A percentile compares a stretch with the other conserved stretches of the same genome.
phyloP scores from a whole-genome alignment of 1,139 yeast species.

The Kluyveromyces sp. region DNA sequence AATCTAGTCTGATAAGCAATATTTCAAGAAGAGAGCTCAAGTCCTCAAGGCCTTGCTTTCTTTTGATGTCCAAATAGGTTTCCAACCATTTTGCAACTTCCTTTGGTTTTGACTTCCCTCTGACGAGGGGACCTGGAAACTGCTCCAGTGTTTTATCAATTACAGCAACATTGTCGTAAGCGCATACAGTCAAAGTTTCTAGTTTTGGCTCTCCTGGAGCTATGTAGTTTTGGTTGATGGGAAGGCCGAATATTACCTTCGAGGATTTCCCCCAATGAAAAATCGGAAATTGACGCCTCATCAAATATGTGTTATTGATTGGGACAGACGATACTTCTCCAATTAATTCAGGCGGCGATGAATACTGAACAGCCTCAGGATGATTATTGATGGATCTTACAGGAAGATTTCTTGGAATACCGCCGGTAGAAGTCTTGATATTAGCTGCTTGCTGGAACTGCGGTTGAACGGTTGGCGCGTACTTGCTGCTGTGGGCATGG shows the following conservation, averaged over 20 bases:
- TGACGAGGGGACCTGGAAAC: conserved; percentile 32
- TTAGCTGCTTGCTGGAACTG: conserved; percentile 23
- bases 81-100: conserved; percentile 30
- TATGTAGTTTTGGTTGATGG: conserved; percentile 28
- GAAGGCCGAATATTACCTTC: conserved; percentile 41
- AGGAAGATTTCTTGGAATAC: not conserved
- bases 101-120: conserved; percentile 23
- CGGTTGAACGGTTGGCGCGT: conserved; percentile 37
- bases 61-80: conserved; percentile 10
- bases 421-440: no score
- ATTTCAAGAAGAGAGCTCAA: conserved; percentile 19
- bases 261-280: conserved; percentile 61
- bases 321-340: not conserved
- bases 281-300: conserved; percentile 64
- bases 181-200: conserved; percentile 32
- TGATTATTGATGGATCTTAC: conserved; percentile 6
- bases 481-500: conserved; percentile 29
- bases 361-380: conserved; percentile 2
- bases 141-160: conserved; percentile 28
- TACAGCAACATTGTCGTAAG: conserved; percentile 30
- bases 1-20: conserved; percentile 21
- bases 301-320: conserved; percentile 25
- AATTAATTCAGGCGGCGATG: conserved; percentile 1
- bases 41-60: conserved; percentile 11
- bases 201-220: conserved; percentile 14